Evolutionary conservation across 2,329 filamentous ascomycete species (phyloP), one percentile per base, ranked within the genome.

Genomic region (Hypomyces perniciosus): DNA sequence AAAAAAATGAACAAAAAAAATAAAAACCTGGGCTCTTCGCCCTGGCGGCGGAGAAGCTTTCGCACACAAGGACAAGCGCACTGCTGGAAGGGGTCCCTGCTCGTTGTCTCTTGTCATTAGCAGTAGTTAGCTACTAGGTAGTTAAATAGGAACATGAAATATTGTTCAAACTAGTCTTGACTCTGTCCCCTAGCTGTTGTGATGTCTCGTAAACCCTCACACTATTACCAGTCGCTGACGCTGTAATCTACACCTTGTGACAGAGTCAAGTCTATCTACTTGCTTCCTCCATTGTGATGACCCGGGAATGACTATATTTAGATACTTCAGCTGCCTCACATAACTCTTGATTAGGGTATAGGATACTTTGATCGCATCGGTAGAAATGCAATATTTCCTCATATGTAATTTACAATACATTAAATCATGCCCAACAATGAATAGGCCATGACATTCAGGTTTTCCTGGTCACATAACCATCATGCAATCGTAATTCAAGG

Each of bases 41-140:
- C 65, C 65, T 55, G 65, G 66, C 26, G 64, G 60, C 53, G 53
- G 43, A 56, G 56, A 55, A 61, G 61, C 57, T 52, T 59, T 60
- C 59, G 61, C 56, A 54, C 57, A 62, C 61, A 63, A 67, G 62
- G 60, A 65, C 59, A 67, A 65, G 63, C 65, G 62, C 62, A 62
- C 59, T 65, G 60, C 59, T 63, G 61, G 56, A 62, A 59, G 62
- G 62, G 62, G 62, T 62, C 62, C 65, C 66, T 69, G 67, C 65
- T 68, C 62, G 63, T 64, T 66, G 62, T 65, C 60, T 57, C 61
- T 69, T 65, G 65, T 68, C 58, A 59, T 65, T 65, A 34, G 65
- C 63, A 68, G 62, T 71, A 71, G 20, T 20, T 20, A 20, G 20
- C 64, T 71, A 44, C 50, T 48, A 52, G 40, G 50, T 53, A 72